Evolutionary conservation across 2,329 filamentous ascomycete genomes (phyloP).

Genomic region (Exutisphaerella laricina): DNA sequence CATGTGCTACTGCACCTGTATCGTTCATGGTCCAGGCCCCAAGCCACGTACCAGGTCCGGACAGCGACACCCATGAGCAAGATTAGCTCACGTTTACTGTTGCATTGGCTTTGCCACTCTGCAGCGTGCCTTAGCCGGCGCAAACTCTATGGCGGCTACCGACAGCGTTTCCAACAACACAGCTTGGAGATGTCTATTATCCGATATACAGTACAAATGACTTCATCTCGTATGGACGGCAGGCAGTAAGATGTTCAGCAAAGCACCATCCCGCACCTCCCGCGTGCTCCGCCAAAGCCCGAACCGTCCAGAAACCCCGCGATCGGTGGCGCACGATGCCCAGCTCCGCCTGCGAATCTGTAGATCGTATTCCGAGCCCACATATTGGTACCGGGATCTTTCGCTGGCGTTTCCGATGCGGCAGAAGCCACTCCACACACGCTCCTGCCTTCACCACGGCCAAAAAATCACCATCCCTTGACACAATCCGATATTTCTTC

Average conservation of each 20-base stretch:
- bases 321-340: slow-evolving; percentile 3
- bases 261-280: no score
- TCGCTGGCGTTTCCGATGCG: not conserved
- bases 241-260: no score
- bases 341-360: slow-evolving; percentile 5
- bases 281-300: not conserved
- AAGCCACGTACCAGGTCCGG: slow-evolving; percentile 15
- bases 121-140: slow-evolving; percentile 17
- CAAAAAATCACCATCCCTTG: not conserved
- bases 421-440: slow-evolving; percentile 5
- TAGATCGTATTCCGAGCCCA: slow-evolving; percentile 3
- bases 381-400: slow-evolving; percentile 5
- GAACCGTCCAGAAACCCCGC: slow-evolving; percentile 1
- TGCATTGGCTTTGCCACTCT: slow-evolving; percentile 16
- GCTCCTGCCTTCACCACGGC: no score
- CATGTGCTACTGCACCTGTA: slow-evolving; percentile 3
- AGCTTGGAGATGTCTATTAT: no score
- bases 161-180: slow-evolving; percentile 19
- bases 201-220: not conserved
- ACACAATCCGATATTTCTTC: not conserved
- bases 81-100: slow-evolving; percentile 22
- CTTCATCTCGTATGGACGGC: not conserved
- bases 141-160: slow-evolving; percentile 22
- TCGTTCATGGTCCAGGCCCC: slow-evolving; percentile 17
- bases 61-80: slow-evolving; percentile 13